These are phyloP conservation scores for Fusarium sp. DNA, from an alignment of 2,329 filamentous ascomycete genomes.

Conservation along the genomic window DNA sequence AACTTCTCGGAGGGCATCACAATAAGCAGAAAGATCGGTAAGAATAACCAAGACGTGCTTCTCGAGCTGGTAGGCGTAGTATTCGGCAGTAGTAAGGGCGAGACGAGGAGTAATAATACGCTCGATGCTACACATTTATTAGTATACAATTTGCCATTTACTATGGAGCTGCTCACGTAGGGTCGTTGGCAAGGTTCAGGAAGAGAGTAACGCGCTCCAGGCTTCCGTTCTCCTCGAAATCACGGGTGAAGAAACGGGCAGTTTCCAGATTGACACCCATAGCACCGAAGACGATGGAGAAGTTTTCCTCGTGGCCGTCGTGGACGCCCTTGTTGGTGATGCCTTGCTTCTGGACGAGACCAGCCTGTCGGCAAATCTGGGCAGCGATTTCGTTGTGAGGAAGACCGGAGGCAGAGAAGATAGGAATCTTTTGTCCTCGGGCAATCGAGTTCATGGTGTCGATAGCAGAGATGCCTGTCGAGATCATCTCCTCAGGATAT, in stretches of 20 bases:
- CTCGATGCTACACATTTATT: constrained; percentile 78
- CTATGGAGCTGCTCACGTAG: constrained; percentile 76
- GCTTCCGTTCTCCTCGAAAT: constrained; percentile 99
- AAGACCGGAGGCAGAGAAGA: constrained; percentile 97
- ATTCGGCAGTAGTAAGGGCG: constrained; percentile 96
- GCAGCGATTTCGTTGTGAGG: constrained; percentile 99
- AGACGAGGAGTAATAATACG: constrained; percentile 99
- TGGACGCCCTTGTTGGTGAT: constrained; percentile 93
- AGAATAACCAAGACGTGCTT: constrained; percentile 99
- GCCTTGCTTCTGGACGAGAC: constrained; percentile 84
- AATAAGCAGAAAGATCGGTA: constrained; percentile 97
- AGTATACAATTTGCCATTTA: constrained; percentile 7
- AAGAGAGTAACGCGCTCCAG: constrained; percentile 97
- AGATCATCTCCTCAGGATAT: constrained; percentile 99
- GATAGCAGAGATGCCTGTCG: constrained; percentile 98
- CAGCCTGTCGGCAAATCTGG: constrained; percentile 97
- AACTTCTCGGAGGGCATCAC: constrained; percentile 98
- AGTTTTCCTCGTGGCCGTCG: constrained; percentile 98
- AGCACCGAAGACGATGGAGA: constrained; percentile 98
- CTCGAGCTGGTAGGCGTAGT: constrained; percentile 99
- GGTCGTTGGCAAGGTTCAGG: constrained; percentile 98
- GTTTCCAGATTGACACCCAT: constrained; percentile 99
- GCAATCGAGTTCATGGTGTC: constrained; percentile 99
- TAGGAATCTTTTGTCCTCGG: constrained; percentile 99
- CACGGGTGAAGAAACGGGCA: constrained; percentile 95